A percentile compares a stretch with the other conserved stretches of the same genome.
Conservation (phyloP, 2,329 filamentous ascomycete species). For the Sporothrix variecibatus region DNA sequence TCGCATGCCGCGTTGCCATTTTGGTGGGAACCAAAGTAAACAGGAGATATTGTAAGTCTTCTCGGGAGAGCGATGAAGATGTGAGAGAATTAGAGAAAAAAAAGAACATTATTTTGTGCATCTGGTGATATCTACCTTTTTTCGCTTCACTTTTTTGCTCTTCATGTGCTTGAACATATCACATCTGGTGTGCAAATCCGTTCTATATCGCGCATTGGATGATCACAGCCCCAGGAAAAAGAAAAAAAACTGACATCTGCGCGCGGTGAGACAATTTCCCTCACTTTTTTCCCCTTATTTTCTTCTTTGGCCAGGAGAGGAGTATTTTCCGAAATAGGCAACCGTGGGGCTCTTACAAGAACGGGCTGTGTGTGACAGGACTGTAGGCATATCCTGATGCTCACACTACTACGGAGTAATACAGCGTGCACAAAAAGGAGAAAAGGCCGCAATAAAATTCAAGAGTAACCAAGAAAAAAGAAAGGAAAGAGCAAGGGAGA, state of each 20-base stretch:
- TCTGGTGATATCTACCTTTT: not conserved
- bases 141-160: not conserved
- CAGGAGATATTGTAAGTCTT: not conserved
- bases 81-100: too few species aligned
- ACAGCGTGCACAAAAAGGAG: not conserved
- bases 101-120: not conserved
- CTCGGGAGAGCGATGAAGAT: not conserved
- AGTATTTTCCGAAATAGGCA: conserved; percentile 17
- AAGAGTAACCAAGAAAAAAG: not conserved
- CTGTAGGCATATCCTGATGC: not conserved
- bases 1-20: conserved; percentile 13
- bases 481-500: not conserved
- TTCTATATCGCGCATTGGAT: conserved; percentile 15
- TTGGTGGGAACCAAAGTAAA: not conserved
- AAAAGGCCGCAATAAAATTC: conserved; percentile 13
- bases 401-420: not conserved
- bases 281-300: not conserved
- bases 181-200: not conserved
- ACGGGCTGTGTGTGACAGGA: not conserved
- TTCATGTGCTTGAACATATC: not conserved
- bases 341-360: conserved; percentile 18
- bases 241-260: not conserved
- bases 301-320: not conserved
- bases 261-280: conserved; percentile 14
- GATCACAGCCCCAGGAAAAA: not conserved